Base-by-base conservation (phyloP, 805 yeast species). In the Candida andamanensis region DNA sequence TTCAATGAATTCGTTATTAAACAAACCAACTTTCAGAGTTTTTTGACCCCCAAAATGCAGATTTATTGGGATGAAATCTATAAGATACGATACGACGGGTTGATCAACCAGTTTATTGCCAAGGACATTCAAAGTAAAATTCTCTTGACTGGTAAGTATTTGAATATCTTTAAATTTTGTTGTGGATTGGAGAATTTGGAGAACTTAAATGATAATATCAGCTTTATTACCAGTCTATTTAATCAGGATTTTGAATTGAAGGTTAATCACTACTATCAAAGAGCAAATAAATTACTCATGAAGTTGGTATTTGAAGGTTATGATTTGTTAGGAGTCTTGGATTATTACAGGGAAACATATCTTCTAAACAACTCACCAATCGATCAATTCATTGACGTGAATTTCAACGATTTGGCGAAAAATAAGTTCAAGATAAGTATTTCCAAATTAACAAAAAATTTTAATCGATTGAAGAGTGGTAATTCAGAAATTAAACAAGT, bases 1-100 rank as follows among this genome's bases (percentile, higher is more conserved):
- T 77, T 76, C 49, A 76, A 79, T 24, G 98, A 90, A 53, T 92
- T 92, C 51, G 58, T 87, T 49, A 74, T 92, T n/a, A 68, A 73
- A 17, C 60, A 70, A 44, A 58, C 58, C 24, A 43, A 44, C 19
- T 50, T 55, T 11, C 26, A 41, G n/a, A 41, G 39, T 12, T 37
- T 52, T 13, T 47, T 63, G 35, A 50, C 52, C 33, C 42, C 54
- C 8, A 67, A 67, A 35, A 66, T 72, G 40, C 85, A 81, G 39
- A 70, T 76, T 30, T 72, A 77, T 42, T 84, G 90, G 89, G 75
- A 78, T 27, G 79, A 80, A 32, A 77, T 85, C 38, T 92, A 74
- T 52, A 71, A 83, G 5, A 67, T 87, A 12, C 68, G 89, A 29
- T 72, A 72, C 29, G 94, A 85, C 46, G 94, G 90, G 0, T 47